Percentiles rank a stretch among this genome's conserved stretches.
Conservation (phyloP, 106 monocot genomes). For the Triglochin maritima region DNA sequence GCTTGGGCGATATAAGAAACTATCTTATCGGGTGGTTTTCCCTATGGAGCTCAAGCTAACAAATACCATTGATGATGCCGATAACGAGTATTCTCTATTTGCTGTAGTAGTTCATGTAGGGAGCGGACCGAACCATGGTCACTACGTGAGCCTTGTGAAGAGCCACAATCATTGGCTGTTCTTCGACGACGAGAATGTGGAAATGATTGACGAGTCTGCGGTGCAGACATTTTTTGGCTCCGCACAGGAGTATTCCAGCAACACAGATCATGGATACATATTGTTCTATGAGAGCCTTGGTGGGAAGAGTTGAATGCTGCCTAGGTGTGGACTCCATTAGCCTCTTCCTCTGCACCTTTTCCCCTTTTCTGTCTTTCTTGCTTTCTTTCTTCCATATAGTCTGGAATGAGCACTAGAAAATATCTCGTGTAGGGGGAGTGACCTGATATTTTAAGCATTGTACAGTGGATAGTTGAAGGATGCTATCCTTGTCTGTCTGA, state of each 20-base stretch:
- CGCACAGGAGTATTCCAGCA: slow-evolving; percentile 21
- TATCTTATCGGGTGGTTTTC: slow-evolving; percentile 24
- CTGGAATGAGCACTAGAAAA: background rate
- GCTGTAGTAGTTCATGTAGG: slow-evolving; percentile 30
- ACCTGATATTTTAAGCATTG: slow-evolving; percentile 2
- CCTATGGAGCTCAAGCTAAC: slow-evolving; percentile 27
- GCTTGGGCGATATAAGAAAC: slow-evolving; percentile 23
- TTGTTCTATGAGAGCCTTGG: slow-evolving; percentile 26
- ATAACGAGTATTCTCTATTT: slow-evolving; percentile 20
- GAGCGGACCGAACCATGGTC: slow-evolving; percentile 22
- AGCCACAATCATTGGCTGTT: slow-evolving; percentile 32
- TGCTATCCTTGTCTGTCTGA: slow-evolving; percentile 4
- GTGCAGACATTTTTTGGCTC: slow-evolving; percentile 27
- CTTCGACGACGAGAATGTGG: slow-evolving; percentile 32
- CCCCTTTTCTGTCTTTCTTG: background rate
- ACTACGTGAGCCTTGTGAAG: slow-evolving; percentile 27
- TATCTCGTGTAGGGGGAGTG: background rate
- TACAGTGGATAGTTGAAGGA: slow-evolving; percentile 8
- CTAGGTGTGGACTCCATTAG: too few relatives aligned
- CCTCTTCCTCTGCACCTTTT: background rate
- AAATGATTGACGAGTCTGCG: slow-evolving; percentile 26
- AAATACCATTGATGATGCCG: slow-evolving; percentile 20
- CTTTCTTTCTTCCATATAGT: slow-evolving; percentile 1
- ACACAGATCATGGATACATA: slow-evolving; percentile 31
- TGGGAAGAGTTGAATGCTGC: slow-evolving; percentile 9